Percentiles rank a stretch among this genome's conserved stretches.
These are phyloP conservation scores for Trichoderma atrobrunneum DNA, from an alignment of 2,329 filamentous ascomycete species.

Conservation along the genomic window DNA sequence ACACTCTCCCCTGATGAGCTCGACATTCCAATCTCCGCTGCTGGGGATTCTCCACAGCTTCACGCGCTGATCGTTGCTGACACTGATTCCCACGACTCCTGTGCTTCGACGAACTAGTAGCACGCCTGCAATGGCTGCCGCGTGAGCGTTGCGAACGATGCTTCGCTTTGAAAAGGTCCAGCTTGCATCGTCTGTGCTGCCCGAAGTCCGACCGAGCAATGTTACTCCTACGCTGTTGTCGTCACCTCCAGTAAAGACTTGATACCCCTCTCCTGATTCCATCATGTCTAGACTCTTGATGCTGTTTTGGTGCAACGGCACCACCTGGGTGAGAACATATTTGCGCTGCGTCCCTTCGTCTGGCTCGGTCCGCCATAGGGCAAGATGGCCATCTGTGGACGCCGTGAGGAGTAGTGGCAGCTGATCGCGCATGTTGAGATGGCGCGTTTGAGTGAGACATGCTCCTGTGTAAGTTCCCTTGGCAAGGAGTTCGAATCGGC, in stretches of 20 bases:
- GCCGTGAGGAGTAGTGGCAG: conserved; percentile 57
- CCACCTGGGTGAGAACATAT: conserved; percentile 33
- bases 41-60: conserved; percentile 50
- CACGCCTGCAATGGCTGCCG: conserved; percentile 66
- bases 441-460: conserved; percentile 67
- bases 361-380: conserved; percentile 31
- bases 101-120: conserved; percentile 32
- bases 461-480: conserved; percentile 64
- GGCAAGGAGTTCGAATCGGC: conserved; percentile 50
- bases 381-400: conserved; percentile 76
- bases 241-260: conserved; percentile 78
- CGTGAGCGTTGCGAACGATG: conserved; percentile 56
- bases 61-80: conserved; percentile 61
- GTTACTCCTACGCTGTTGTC: conserved; percentile 75
- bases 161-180: conserved; percentile 28
- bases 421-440: conserved; percentile 35
- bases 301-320: conserved; percentile 71
- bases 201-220: conserved; percentile 25
- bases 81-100: conserved; percentile 39
- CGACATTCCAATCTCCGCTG: conserved; percentile 29
- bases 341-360: conserved; percentile 10
- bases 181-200: conserved; percentile 20
- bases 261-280: conserved; percentile 31
- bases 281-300: conserved; percentile 64
- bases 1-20: conserved; percentile 48